A percentile compares a stretch with the other conserved stretches of the same genome.
phyloP scores from a whole-genome alignment of 768 basidiomycete genomes.

The Mycena venus region DNA sequence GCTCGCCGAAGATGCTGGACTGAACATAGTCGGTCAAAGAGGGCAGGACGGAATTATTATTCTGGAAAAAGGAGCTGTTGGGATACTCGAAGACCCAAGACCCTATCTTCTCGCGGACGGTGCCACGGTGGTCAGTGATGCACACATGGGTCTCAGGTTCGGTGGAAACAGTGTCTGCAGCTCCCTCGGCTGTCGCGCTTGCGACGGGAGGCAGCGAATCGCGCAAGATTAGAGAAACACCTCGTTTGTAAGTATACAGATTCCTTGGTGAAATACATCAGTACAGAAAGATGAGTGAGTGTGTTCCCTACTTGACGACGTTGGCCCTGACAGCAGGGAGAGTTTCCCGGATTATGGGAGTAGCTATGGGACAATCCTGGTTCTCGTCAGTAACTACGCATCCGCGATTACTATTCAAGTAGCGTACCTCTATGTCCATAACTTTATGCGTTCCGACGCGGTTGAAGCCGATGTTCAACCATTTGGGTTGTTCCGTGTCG shows the following conservation, averaged over 20 bases:
- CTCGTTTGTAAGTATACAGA: constrained; percentile 84
- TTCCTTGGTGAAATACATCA: constrained; percentile 62
- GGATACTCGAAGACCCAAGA: constrained; percentile 85
- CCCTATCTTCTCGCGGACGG: constrained; percentile 89
- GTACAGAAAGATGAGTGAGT: not conserved
- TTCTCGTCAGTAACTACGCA: too few relatives aligned
- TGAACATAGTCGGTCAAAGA: constrained; percentile 89
- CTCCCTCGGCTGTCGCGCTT: constrained; percentile 38
- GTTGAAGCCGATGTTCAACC: constrained; percentile 94
- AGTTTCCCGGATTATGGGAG: constrained; percentile 80
- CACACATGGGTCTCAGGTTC: constrained; percentile 77
- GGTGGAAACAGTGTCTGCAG: constrained; percentile 48
- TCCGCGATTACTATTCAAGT: not conserved
- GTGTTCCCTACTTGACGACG: constrained; percentile 71
- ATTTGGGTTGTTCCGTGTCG: constrained; percentile 61
- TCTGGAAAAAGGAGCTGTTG: constrained; percentile 96
- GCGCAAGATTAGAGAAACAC: constrained; percentile 91
- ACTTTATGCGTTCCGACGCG: constrained; percentile 77
- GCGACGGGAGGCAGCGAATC: constrained; percentile 70
- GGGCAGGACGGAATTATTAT: constrained; percentile 93
- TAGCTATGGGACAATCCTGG: constrained; percentile 94
- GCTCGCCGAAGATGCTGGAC: constrained; percentile 71
- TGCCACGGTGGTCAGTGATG: constrained; percentile 84
- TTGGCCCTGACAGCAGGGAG: constrained; percentile 71
- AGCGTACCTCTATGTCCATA: constrained; percentile 90